Evolutionary conservation across 2,329 filamentous ascomycete species (phyloP), one percentile per base, ranked within the genome.

Genomic region (Alternaria angustiovoidea): DNA sequence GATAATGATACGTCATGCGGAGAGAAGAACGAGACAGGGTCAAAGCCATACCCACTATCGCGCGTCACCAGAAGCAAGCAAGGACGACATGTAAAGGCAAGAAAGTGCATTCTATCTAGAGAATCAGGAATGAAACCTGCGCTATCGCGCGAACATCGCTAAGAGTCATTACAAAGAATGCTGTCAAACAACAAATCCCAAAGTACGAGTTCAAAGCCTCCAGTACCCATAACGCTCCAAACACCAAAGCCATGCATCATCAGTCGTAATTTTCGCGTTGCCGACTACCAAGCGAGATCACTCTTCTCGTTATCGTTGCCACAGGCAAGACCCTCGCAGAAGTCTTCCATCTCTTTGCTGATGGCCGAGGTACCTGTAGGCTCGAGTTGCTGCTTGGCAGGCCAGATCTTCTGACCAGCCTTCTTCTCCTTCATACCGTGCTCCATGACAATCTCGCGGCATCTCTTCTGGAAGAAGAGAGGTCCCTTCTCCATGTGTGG

Each of bases 401-500:
- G 85, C 84, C 84, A 86, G 53, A 87, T 84, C 73, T 86, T 81
- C 34, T 72, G 64, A 7, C 80, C 81, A 0, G 71, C 78, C 2
- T 74, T 73, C 66, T 80, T 78, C 71, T 87, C 85, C 24, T 76
- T 75, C 61, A 81, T 75, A 62, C 80, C 76, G 64, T 87, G 85
- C 38, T 80, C 79, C 30, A 78, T 79, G 34, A 87, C 75, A 16
- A 80, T 71, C 41, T 86, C 81, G 3, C 85, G 83, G 34, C 84
- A 81, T 3, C 75, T 74, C 44, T 81, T 81, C 78, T 87, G 85
- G 80, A 87, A 87, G 74, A 82, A 86, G 0, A 88, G 76, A 0
- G 86, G 85, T 0, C 86, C 85, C 72, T 87, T 85, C 73, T 90
- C 88, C 74, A 85, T 82, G 51, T 81, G 79, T 0, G 87, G 87